A percentile compares a stretch with the other conserved stretches of the same genome.
Evolutionary conservation across 257 asterid species (phyloP).

Genomic region (Nicotiana undulata): DNA sequence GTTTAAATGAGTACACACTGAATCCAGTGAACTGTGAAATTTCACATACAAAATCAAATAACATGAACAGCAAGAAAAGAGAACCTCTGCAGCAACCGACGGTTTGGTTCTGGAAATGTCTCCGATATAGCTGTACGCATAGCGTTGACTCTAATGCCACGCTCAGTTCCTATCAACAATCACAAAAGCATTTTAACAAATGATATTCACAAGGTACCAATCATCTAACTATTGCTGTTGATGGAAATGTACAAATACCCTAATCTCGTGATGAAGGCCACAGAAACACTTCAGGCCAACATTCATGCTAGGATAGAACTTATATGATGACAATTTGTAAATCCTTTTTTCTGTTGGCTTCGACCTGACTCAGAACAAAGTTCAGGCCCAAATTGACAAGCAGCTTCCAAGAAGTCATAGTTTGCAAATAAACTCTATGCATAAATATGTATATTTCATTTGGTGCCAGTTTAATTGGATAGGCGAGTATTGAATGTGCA

Average conservation of each 20-base stretch:
- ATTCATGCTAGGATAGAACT: background rate
- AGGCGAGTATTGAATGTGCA: background rate
- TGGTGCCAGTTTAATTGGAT: background rate
- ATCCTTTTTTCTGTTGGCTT: background rate
- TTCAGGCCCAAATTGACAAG: slow-evolving; percentile 1
- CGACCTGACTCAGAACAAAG: background rate
- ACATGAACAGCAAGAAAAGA: slow-evolving; percentile 9
- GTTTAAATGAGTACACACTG: background rate
- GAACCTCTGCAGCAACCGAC: slow-evolving; percentile 86
- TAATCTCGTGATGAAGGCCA: background rate
- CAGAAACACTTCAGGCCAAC: background rate
- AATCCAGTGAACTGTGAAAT: background rate
- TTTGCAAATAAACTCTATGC: background rate
- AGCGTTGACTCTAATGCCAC: slow-evolving; percentile 63
- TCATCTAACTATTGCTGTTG: background rate
- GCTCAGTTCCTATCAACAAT: slow-evolving; percentile 66
- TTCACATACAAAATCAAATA: background rate
- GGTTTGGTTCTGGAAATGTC: slow-evolving; percentile 99
- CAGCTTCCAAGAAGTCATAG: background rate
- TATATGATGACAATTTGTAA: background rate
- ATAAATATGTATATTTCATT: background rate
- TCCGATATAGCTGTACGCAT: slow-evolving; percentile 94
- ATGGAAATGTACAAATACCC: background rate
- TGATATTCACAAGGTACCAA: background rate
- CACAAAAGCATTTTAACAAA: slow-evolving; percentile 12